Evolutionary conservation across 352 stramenopile genomes (phyloP), one percentile per base, ranked within the genome.

Genomic region (Globisporangium echinulatum): DNA sequence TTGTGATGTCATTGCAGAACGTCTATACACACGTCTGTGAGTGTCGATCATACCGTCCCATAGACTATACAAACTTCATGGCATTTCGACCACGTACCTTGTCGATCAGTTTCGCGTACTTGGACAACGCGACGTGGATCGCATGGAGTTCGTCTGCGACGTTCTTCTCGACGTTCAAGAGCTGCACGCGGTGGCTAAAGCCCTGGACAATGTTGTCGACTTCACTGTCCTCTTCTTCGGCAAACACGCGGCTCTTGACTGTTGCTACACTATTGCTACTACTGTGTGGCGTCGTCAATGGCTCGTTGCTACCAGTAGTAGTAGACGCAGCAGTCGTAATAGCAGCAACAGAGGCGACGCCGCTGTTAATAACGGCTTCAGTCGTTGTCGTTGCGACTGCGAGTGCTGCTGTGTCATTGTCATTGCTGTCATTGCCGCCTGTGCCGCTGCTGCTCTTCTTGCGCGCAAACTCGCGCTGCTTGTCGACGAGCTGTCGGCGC

Each of bases 21-120:
- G 71, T 84, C 76, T 86, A 60, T 40, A 2, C 14, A n/a, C 19
- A 48, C 44, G 11, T 7, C 4, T 6, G 9, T 14, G 42, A 44
- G 42, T 14, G 42, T 46, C 42, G 9, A 13, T 46, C 25, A 33
- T 33, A 33, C 42, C 13, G 43, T 48, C 11, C 19, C 19, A 25
- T 25, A 25, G 19, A 25, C 25, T 3, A 33, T 33, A 33, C 25
- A 33, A 3, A 33, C 25, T 3, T 33, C 25, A 33, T 33, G 25
- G 25, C 25, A 19, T 19, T 19, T 19, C 48, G 49, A 46, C 11
- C 47, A 48, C 25, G 43, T 17, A 92, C 82, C 79, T 92, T 90
- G 61, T 92, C 80, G 56, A 92, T 90, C 48, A 86, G 76, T 62
- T 92, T 92, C 42, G 74, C 79, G 52, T 85, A 90, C 59, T 90